Evolutionary conservation across 75 land plant species (phyloP).

Genomic region (Picea glauca): DNA sequence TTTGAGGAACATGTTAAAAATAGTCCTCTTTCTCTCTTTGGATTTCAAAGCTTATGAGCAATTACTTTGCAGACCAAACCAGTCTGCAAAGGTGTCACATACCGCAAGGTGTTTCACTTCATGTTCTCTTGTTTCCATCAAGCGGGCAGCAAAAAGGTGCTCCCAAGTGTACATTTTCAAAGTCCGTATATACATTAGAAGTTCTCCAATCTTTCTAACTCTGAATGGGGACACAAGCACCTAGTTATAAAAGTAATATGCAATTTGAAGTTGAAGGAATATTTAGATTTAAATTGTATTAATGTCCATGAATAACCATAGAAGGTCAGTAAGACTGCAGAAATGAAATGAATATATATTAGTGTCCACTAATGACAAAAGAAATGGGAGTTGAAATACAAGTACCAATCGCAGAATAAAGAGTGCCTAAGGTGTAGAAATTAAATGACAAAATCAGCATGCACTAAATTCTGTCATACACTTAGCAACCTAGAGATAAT

Average conservation of each 20-base stretch:
- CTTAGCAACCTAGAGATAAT: no score
- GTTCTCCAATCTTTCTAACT: constrained; percentile 71
- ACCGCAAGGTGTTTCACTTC: constrained; percentile 83
- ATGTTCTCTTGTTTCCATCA: constrained; percentile 60
- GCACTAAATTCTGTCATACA: no score
- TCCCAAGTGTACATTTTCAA: constrained; percentile 98
- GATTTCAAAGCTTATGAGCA: neutral
- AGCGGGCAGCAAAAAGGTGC: constrained; percentile 47
- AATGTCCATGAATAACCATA: no score
- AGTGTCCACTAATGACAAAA: no score
- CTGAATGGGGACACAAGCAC: constrained; percentile 27
- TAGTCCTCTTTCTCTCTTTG: no score
- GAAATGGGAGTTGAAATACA: no score
- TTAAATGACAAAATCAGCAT: no score
- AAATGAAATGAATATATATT: no score
- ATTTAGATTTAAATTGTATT: no score
- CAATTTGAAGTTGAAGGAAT: neutral
- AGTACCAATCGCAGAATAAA: no score
- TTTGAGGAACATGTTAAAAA: neutral
- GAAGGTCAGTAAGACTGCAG: no score
- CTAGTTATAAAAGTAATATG: neutral
- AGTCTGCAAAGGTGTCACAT: constrained; percentile 18
- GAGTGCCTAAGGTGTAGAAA: no score
- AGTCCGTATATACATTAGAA: constrained; percentile 77
- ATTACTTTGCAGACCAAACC: neutral